Evolutionary conservation across 2,329 filamentous ascomycete species (phyloP).

Genomic region (Colletotrichum camelliae): DNA sequence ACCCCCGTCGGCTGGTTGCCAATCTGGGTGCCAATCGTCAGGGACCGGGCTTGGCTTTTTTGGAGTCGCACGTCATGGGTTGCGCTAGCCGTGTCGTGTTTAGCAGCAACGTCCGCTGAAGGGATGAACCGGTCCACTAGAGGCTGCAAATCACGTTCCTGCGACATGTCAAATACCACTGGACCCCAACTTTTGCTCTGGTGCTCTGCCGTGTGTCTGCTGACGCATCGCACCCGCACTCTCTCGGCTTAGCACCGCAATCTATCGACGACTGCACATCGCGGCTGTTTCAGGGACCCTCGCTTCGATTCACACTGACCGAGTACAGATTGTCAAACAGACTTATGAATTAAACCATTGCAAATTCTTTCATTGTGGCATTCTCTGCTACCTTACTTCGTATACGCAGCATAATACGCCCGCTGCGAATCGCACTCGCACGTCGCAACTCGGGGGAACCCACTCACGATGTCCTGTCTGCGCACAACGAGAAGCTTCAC

Average conservation of each 20-base stretch:
- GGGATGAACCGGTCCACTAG: conserved; percentile 7
- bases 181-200: neutral
- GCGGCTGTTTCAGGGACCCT: conserved; percentile 16
- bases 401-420: neutral
- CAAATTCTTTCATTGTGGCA: neutral
- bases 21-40: conserved; percentile 4
- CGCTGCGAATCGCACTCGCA: neutral
- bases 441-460: neutral
- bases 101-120: neutral
- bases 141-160: neutral
- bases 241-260: neutral
- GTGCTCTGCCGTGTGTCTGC: neutral
- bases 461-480: neutral
- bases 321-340: neutral
- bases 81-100: neutral
- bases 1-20: neutral
- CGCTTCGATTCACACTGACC: conserved; percentile 1
- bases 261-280: neutral
- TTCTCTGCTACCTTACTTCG: neutral
- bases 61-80: conserved; percentile 1
- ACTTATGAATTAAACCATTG: neutral
- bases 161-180: neutral
- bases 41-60: neutral
- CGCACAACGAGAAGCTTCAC: neutral
- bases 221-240: neutral